Evolutionary conservation across 768 basidiomycete species (phyloP).

Genomic region (Cystofilobasidium ferigula): DNA sequence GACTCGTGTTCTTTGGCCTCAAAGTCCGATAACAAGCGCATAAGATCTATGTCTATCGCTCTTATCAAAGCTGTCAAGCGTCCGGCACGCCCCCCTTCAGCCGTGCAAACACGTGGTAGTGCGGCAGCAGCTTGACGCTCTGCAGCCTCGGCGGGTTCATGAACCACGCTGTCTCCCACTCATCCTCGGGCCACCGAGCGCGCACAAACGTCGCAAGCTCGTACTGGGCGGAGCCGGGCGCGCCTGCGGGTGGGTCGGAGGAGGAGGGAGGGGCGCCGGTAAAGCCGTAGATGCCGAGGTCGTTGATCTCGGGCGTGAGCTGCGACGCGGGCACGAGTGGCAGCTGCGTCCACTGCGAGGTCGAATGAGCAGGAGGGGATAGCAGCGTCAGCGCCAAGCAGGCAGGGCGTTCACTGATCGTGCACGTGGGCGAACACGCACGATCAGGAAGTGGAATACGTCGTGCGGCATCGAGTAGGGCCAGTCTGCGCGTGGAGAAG

Average conservation of each 20-base stretch:
- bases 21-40: not conserved
- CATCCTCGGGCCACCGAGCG: conserved; percentile 54
- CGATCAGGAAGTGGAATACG: conserved; percentile 4
- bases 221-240: conserved; percentile 43
- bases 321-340: conserved; percentile 54
- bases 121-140: conserved; percentile 62
- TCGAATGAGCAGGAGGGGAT: not conserved
- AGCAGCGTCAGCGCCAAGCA: conserved; percentile 58
- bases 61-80: not conserved
- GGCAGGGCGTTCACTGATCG: conserved; percentile 51
- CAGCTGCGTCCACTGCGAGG: conserved; percentile 52
- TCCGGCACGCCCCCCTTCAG: conserved; percentile 1
- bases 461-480: conserved; percentile 60
- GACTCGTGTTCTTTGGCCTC: too few relatives aligned
- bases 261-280: conserved; percentile 45
- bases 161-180: conserved; percentile 80
- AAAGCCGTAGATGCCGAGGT: conserved; percentile 75
- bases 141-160: conserved; percentile 51
- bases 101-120: conserved; percentile 72
- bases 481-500: conserved; percentile 59
- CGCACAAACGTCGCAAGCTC: conserved; percentile 57
- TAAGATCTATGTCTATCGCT: not conserved
- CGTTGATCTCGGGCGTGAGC: conserved; percentile 45
- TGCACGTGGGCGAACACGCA: not conserved
- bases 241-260: conserved; percentile 46